Evolutionary conservation across 1,284 basidiomycete genomes (phyloP).

Genomic region (Hortiboletus rubellus): DNA sequence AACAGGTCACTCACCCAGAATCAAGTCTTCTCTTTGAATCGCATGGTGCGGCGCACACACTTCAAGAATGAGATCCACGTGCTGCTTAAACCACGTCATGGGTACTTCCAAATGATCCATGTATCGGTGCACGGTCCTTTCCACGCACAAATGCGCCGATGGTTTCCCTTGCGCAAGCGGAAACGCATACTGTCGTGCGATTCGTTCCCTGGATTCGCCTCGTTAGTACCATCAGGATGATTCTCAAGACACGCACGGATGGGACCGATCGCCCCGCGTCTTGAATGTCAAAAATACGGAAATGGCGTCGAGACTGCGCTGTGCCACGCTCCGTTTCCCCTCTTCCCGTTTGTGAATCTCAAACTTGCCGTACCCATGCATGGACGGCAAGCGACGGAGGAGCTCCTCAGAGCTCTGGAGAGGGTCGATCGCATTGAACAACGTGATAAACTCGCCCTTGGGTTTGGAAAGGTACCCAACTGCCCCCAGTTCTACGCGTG

Average conservation of each 20-base stretch:
- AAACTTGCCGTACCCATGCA: constrained; percentile 58
- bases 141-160: constrained; percentile 63
- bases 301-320: constrained; percentile 57
- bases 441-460: constrained; percentile 61
- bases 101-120: constrained; percentile 60
- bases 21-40: constrained; percentile 68
- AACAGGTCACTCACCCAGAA: constrained; percentile 51
- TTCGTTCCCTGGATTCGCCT: constrained; percentile 39
- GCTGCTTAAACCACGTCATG: constrained; percentile 69
- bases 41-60: constrained; percentile 54
- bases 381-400: constrained; percentile 44
- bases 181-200: constrained; percentile 57
- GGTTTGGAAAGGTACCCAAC: constrained; percentile 71
- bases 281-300: constrained; percentile 51
- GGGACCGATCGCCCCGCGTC: constrained; percentile 36
- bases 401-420: constrained; percentile 37
- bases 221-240: constrained; percentile 6
- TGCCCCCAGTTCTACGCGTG: constrained; percentile 58
- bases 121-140: constrained; percentile 67
- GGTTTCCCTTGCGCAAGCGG: constrained; percentile 64
- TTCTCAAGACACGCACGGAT: constrained; percentile 35
- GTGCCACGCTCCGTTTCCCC: constrained; percentile 55
- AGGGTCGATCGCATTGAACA: constrained; percentile 67
- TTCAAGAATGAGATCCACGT: constrained; percentile 63
- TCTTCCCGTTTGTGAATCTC: constrained; percentile 45